Evolutionary conservation across 371 early-diverging fungal genomes (phyloP).

Genomic region (Rhizopus microsporus): DNA sequence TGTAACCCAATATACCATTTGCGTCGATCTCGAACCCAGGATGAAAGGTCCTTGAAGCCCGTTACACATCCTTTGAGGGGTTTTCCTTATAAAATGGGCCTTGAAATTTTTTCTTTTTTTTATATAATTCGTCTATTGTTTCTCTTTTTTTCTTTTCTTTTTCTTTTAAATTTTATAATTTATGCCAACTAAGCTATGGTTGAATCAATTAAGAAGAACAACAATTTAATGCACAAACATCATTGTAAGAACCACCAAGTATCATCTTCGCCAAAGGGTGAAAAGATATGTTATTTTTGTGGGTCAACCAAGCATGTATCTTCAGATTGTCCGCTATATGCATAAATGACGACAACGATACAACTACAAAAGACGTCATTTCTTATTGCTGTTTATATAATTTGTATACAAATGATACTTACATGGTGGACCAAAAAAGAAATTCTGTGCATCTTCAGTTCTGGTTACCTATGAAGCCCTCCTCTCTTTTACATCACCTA

Average conservation of each 20-base stretch:
- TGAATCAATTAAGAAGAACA: not conserved
- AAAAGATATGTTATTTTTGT: constrained; percentile 45
- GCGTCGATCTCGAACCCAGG: constrained; percentile 20
- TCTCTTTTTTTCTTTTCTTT: constrained; percentile 9
- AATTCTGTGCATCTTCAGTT: too few relatives aligned
- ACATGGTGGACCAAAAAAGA: too few relatives aligned
- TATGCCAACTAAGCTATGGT: constrained; percentile 1
- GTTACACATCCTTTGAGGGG: constrained; percentile 23
- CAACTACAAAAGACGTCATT: not conserved
- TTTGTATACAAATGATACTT: not conserved
- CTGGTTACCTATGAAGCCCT: too few relatives aligned
- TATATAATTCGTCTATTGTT: constrained; percentile 5
- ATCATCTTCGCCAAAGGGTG: not conserved
- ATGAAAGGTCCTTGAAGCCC: constrained; percentile 8
- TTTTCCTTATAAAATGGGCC: constrained; percentile 23
- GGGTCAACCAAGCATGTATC: constrained; percentile 49
- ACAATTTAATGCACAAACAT: not conserved
- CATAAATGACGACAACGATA: constrained; percentile 21
- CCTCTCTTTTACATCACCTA: not conserved
- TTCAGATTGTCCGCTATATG: constrained; percentile 51
- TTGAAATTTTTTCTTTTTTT: not conserved
- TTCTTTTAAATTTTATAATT: constrained; percentile 4
- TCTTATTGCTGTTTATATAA: not conserved
- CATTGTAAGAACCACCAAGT: not conserved
- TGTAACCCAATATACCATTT: constrained; percentile 10